A percentile compares a stretch with the other conserved stretches of the same genome.
Evolutionary conservation across 371 early-diverging fungal genomes (phyloP).

Genomic region (Cokeromyces recurvatus): DNA sequence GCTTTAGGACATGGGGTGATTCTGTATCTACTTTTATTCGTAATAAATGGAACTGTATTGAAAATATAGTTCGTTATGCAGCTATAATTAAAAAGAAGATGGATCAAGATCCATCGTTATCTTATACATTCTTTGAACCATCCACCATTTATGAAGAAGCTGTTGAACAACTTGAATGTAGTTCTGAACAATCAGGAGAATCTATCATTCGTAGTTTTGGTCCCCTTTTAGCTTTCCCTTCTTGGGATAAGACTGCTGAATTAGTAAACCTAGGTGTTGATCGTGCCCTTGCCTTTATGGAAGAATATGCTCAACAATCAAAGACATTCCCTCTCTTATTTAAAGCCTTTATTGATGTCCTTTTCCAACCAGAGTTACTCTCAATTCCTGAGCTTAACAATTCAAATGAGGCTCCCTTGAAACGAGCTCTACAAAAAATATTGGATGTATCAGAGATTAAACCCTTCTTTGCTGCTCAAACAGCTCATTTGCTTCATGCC

Average conservation of each 20-base stretch:
- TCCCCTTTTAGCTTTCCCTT: slow-evolving; percentile 20
- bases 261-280: slow-evolving; percentile 24
- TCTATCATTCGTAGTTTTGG: slow-evolving; percentile 32
- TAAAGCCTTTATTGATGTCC: slow-evolving; percentile 26
- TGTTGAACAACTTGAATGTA: slow-evolving; percentile 40
- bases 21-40: slow-evolving; percentile 29
- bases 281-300: slow-evolving; percentile 30
- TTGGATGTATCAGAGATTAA: slow-evolving; percentile 33
- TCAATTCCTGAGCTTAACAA: slow-evolving; percentile 19
- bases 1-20: slow-evolving; percentile 34
- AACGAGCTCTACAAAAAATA: slow-evolving; percentile 31
- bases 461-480: slow-evolving; percentile 32
- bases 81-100: not conserved
- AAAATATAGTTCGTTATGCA: slow-evolving; percentile 24
- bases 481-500: slow-evolving; percentile 21
- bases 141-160: slow-evolving; percentile 25
- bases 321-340: slow-evolving; percentile 34
- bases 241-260: slow-evolving; percentile 31
- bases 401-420: slow-evolving; percentile 35
- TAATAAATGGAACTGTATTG: slow-evolving; percentile 35
- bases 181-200: slow-evolving; percentile 34
- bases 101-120: not conserved
- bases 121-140: too few relatives aligned
- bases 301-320: slow-evolving; percentile 33
- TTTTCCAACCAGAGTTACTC: slow-evolving; percentile 35